A percentile compares a stretch with the other conserved stretches of the same genome.
Evolutionary conservation across 2,329 filamentous ascomycete genomes (phyloP).

Genomic region (Neodidymelliopsis sp.): DNA sequence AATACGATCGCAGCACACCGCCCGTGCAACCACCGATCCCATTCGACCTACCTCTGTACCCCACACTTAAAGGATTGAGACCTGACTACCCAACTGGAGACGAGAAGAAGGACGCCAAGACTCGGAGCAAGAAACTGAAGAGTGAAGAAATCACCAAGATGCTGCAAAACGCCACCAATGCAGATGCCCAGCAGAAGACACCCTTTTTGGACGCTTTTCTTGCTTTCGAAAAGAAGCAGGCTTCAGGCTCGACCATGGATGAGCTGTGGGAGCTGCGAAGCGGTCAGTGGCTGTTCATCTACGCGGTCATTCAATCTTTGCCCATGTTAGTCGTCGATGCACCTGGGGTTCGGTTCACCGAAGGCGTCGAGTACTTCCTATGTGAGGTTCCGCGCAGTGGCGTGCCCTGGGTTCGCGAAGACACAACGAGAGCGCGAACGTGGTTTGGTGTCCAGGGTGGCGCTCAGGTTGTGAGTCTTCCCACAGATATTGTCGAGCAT

Average conservation of each 20-base stretch:
- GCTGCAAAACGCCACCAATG: conserved; percentile 82
- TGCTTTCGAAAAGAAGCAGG: conserved; percentile 74
- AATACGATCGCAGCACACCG: conserved; percentile 88
- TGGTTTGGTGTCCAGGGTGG: conserved; percentile 79
- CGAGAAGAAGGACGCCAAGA: conserved; percentile 76
- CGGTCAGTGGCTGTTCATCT: conserved; percentile 83
- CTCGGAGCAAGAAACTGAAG: conserved; percentile 75
- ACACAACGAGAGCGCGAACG: conserved; percentile 62
- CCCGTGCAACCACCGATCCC: conserved; percentile 91
- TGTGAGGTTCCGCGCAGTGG: conserved; percentile 77
- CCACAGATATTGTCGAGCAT: conserved; percentile 70
- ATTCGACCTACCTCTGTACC: conserved; percentile 83
- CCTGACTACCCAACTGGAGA: conserved; percentile 70
- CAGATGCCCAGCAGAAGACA: conserved; percentile 67
- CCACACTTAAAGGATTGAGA: conserved; percentile 70
- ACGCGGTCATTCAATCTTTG: conserved; percentile 77
- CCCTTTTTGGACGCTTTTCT: conserved; percentile 75
- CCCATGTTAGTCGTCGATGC: conserved; percentile 81
- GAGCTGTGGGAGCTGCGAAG: conserved; percentile 75
- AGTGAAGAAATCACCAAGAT: conserved; percentile 79
- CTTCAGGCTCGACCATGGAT: conserved; percentile 67
- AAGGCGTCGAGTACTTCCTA: conserved; percentile 82
- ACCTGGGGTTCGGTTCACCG: conserved; percentile 70
- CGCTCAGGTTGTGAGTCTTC: conserved; percentile 66
- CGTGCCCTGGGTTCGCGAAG: conserved; percentile 75